phyloP scores from a whole-genome alignment of 2,329 filamentous ascomycete species.

The Aureobasidium uvarum region DNA sequence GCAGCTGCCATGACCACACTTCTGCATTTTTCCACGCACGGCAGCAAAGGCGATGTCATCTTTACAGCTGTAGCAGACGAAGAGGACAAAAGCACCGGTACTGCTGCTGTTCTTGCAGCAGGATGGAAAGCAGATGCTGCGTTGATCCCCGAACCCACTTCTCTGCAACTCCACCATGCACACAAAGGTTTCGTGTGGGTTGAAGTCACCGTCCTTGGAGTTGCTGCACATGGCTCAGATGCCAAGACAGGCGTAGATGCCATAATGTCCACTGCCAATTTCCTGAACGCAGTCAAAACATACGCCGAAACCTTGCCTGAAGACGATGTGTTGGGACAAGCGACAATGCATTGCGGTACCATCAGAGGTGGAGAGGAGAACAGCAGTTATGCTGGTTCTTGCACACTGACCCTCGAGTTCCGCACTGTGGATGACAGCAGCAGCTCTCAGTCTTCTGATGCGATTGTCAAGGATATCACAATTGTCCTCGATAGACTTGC shows the following conservation, averaged over 20 bases:
- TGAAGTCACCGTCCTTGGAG: background rate
- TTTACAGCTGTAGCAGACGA: slow-evolving; percentile 12
- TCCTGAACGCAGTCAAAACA: background rate
- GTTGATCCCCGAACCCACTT: slow-evolving; percentile 11
- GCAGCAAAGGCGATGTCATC: slow-evolving; percentile 11
- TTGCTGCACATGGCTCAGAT: slow-evolving; percentile 15
- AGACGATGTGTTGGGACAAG: background rate
- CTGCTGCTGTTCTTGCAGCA: slow-evolving; percentile 4
- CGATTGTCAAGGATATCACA: background rate
- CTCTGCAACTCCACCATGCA: background rate
- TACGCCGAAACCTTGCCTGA: background rate
- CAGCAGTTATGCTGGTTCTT: slow-evolving; percentile 10
- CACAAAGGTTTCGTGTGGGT: slow-evolving; percentile 25
- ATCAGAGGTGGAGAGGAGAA: slow-evolving; percentile 16
- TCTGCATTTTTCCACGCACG: background rate
- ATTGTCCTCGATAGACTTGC: background rate
- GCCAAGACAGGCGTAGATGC: background rate
- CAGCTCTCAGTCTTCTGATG: background rate
- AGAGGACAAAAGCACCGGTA: background rate
- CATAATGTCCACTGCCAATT: background rate
- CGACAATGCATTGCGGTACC: slow-evolving; percentile 11
- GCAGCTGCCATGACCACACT: slow-evolving; percentile 19
- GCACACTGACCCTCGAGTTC: slow-evolving; percentile 5
- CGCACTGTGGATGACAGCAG: background rate
- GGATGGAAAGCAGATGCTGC: slow-evolving; percentile 21